Conservation (phyloP, 2,329 filamentous ascomycete species). For the Penicillium sp. region DNA sequence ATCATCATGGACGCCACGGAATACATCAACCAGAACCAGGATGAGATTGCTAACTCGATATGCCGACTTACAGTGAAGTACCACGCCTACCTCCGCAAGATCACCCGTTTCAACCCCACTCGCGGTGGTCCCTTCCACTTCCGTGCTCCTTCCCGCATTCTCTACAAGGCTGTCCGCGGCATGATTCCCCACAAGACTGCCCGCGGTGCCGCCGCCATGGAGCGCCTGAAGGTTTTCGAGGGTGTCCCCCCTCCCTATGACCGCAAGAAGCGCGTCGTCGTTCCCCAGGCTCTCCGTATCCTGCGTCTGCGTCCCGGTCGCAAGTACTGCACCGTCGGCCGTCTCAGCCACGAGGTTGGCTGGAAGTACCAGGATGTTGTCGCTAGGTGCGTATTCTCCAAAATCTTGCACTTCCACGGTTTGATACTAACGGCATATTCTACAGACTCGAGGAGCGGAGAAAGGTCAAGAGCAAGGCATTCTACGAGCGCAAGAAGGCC, state of each 20-base stretch:
- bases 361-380: slow-evolving; percentile 99
- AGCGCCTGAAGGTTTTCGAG: slow-evolving; percentile 99
- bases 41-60: slow-evolving; percentile 43
- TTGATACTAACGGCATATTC: slow-evolving; percentile 15
- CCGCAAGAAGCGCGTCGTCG: slow-evolving; percentile 99
- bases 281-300: slow-evolving; percentile 94
- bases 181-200: slow-evolving; percentile 99
- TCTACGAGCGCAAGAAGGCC: slow-evolving; percentile 99
- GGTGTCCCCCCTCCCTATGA: slow-evolving; percentile 98
- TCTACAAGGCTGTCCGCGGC: slow-evolving; percentile 99
- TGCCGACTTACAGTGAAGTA: slow-evolving; percentile 78
- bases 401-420: too few species aligned
- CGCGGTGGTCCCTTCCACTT: slow-evolving; percentile 99
- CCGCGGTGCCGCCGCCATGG: slow-evolving; percentile 89
- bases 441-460: slow-evolving; percentile 94
- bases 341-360: slow-evolving; percentile 97
- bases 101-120: slow-evolving; percentile 99
- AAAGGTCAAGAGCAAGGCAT: slow-evolving; percentile 98
- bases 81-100: slow-evolving; percentile 99
- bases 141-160: slow-evolving; percentile 97
- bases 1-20: slow-evolving; percentile 1
- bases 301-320: slow-evolving; percentile 96
- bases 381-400: slow-evolving; percentile 65
- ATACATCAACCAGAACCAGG: slow-evolving; percentile 1
- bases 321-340: slow-evolving; percentile 99